Evolutionary conservation across 441 rosid species (phyloP), one percentile per base, ranked within the genome.

Genomic region (Mallotus repandus): DNA sequence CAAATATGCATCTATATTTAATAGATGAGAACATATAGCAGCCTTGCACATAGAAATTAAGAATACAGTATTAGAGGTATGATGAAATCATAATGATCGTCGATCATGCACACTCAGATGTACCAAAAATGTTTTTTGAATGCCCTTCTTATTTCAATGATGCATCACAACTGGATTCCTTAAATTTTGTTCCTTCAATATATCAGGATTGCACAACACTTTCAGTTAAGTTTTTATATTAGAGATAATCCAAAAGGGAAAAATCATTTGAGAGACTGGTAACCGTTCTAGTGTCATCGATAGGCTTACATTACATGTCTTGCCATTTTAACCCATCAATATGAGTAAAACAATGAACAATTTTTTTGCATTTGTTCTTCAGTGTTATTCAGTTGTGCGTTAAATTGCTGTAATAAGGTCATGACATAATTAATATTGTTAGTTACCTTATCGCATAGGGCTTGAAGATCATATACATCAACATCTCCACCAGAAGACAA

Each of bases 401-500:
- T 57, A 22, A 49, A 64, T 48, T 58, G 41, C 54, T 43, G 4
- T 48, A 38, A 55, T 41, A 56, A 32, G 45, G n/a, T 41, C 45
- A 57, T 21, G n/a, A 46, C 16, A 21, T 16, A 12, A 13, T n/a
- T 41, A 56, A 66, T 12, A 64, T 19, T 38, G 4, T 57, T 16
- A 63, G 25, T 49, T 76, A 91, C 98, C 97, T 93, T 91, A 74
- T 93, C 97, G 81, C 99, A 95, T 15, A 95, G 86, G 58, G 90
- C 75, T 85, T 95, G 89, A 76, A 95, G 98, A 81, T 92, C 98
- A 88, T 91, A 89, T 19, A 95, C 78, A 85, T 92, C 97, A 80
- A 95, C 84, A 49, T 89, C 91, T 76, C 95, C 99, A 63, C 96
- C 97, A 2, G 95, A 92, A 62, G 98, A 93, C 80, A 92, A 95